A percentile compares a stretch with the other conserved stretches of the same genome.
Evolutionary conservation across 805 yeast genomes (phyloP).

Genomic region (Ogataea saltuana): DNA sequence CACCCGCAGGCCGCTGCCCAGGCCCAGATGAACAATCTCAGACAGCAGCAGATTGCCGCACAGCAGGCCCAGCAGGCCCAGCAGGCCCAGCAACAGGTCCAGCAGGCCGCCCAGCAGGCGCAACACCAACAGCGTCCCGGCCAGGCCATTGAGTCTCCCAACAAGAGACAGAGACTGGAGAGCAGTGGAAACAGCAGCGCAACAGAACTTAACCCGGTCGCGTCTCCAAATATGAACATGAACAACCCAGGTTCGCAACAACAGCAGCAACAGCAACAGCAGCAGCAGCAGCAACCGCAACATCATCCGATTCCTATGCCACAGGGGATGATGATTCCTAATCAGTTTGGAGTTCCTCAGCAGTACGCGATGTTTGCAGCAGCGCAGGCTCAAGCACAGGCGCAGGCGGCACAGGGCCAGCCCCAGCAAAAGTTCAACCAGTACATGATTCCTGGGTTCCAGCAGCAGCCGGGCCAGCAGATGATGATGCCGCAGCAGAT

Average conservation of each 20-base stretch:
- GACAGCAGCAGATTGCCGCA: conserved; percentile 29
- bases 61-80: conserved; percentile 23
- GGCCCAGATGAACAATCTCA: conserved; percentile 30
- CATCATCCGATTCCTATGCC: conserved; percentile 29
- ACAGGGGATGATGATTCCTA: conserved; percentile 33
- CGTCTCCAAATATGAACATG: conserved; percentile 15
- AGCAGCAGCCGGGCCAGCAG: conserved; percentile 28
- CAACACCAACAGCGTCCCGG: conserved; percentile 20
- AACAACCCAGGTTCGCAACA: conserved; percentile 11
- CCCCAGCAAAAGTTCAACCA: conserved; percentile 25
- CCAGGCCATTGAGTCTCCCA: conserved; percentile 24
- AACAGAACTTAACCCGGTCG: conserved; percentile 14
- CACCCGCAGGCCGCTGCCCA: conserved; percentile 31
- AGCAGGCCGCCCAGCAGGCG: conserved; percentile 15
- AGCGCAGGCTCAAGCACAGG: conserved; percentile 24
- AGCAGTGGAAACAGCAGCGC: conserved; percentile 17
- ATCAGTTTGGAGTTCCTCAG: conserved; percentile 33
- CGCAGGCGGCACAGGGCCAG: conserved; percentile 20
- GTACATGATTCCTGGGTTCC: conserved; percentile 32
- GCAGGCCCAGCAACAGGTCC: conserved; percentile 21
- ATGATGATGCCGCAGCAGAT: conserved; percentile 26
- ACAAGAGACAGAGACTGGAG: conserved; percentile 28
- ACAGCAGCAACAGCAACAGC: conserved; percentile 15
- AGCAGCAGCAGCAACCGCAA: conserved; percentile 20
- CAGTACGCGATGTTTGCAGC: conserved; percentile 32